Conservation (phyloP, 1,284 basidiomycete genomes). For the Apiotrichum veenhuisii region DNA sequence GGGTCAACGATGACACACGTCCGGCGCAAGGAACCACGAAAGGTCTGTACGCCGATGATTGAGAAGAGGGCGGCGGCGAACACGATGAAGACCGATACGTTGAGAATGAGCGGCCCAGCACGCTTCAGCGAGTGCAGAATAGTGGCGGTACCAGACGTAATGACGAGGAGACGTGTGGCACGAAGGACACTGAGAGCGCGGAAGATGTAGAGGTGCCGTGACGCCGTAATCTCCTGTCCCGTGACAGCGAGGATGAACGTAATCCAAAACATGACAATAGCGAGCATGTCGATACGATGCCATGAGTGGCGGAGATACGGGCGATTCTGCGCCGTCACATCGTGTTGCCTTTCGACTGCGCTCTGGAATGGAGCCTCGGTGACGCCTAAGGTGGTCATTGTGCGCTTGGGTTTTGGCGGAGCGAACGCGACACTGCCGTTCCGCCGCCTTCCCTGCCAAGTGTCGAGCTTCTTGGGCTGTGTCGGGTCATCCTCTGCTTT, state of each 20-base stretch:
- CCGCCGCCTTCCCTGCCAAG: background rate
- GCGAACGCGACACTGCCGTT: background rate
- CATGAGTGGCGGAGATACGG: slow-evolving; percentile 92
- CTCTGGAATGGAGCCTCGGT: slow-evolving; percentile 53
- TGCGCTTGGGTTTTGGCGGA: background rate
- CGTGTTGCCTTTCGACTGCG: slow-evolving; percentile 50
- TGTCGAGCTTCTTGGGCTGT: slow-evolving; percentile 4
- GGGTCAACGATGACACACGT: slow-evolving; percentile 51
- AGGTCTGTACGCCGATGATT: slow-evolving; percentile 85
- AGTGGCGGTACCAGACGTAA: slow-evolving; percentile 90
- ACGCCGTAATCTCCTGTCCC: slow-evolving; percentile 62
- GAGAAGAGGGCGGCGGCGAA: slow-evolving; percentile 89
- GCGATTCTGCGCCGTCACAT: slow-evolving; percentile 41
- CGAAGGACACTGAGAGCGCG: slow-evolving; percentile 84
- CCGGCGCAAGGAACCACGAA: slow-evolving; percentile 75
- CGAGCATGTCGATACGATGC: slow-evolving; percentile 85
- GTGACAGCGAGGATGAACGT: slow-evolving; percentile 65
- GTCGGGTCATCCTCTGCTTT: slow-evolving; percentile 4
- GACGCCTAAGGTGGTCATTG: slow-evolving; percentile 8
- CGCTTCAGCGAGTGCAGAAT: slow-evolving; percentile 92
- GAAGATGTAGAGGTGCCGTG: slow-evolving; percentile 77
- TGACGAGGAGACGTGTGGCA: slow-evolving; percentile 74
- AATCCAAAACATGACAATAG: slow-evolving; percentile 60
- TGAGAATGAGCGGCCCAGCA: slow-evolving; percentile 79
- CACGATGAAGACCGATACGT: slow-evolving; percentile 83